phyloP scores from a whole-genome alignment of 2,329 filamentous ascomycete species.

The Colletotrichum lentis region DNA sequence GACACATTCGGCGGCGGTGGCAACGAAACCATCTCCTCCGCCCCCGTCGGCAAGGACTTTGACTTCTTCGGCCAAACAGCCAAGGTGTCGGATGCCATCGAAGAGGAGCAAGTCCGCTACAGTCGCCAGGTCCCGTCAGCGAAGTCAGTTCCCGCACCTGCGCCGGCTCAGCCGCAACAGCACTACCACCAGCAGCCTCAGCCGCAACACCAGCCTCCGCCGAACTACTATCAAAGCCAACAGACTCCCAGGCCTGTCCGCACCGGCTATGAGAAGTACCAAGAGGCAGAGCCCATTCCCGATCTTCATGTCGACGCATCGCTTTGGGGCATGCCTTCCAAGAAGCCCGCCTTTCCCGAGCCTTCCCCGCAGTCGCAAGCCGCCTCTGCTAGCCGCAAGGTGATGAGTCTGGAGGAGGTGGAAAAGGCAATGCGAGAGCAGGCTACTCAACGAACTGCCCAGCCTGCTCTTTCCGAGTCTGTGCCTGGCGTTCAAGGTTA shows the following conservation, averaged over 20 bases:
- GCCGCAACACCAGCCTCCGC: conserved; percentile 1
- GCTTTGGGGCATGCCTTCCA: conserved; percentile 81
- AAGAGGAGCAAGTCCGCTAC: conserved; percentile 89
- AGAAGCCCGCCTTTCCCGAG: conserved; percentile 57
- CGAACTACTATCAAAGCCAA: conserved; percentile 48
- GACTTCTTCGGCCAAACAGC: conserved; percentile 96
- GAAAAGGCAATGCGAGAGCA: conserved; percentile 89
- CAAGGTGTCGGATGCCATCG: conserved; percentile 83
- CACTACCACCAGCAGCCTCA: conserved; percentile 41
- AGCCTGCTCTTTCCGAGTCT: conserved; percentile 49
- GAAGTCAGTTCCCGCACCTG: conserved; percentile 46
- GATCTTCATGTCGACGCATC: conserved; percentile 92
- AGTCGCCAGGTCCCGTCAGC: conserved; percentile 73
- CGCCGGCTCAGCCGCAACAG: conserved; percentile 41
- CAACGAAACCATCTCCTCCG: conserved; percentile 50
- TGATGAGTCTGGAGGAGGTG: conserved; percentile 96
- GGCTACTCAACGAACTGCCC: conserved; percentile 56
- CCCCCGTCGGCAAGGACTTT: conserved; percentile 85
- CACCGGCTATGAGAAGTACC: conserved; percentile 92
- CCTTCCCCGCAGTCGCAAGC: conserved; percentile 41
- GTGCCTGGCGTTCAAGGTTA: conserved; percentile 43
- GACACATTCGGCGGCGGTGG: conserved; percentile 78
- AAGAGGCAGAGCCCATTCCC: conserved; percentile 78
- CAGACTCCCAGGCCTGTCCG: conserved; percentile 62
- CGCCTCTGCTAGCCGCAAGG: conserved; percentile 67